Conservation (phyloP, 352 stramenopile genomes). For the Phytophthora boehmeriae region DNA sequence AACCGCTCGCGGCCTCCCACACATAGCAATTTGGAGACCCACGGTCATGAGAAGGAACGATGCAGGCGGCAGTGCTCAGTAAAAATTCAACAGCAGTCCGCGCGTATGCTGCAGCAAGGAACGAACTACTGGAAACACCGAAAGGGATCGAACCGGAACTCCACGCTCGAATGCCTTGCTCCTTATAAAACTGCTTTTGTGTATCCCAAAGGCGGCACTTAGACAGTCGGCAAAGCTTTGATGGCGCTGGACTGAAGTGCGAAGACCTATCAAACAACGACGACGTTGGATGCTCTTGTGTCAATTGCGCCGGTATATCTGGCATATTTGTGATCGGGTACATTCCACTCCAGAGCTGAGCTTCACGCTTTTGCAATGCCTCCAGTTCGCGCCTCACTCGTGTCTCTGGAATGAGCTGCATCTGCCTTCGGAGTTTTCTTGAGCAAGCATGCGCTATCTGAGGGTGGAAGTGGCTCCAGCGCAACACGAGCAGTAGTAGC, state of each 20-base stretch:
- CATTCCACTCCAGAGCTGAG: conserved; percentile 37
- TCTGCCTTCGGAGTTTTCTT: conserved; percentile 58
- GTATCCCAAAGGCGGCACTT: conserved; percentile 69
- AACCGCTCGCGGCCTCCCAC: conserved; percentile 83
- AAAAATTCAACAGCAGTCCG: conserved; percentile 57
- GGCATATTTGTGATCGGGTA: conserved; percentile 12
- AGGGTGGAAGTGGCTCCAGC: conserved; percentile 79
- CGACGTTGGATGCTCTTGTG: conserved; percentile 5
- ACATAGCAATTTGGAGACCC: conserved; percentile 70
- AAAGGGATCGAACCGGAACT: conserved; percentile 76
- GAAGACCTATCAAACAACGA: conserved; percentile 1
- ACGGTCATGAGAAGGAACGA: conserved; percentile 11
- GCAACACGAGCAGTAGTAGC: conserved; percentile 61
- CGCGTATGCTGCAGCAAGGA: conserved; percentile 72
- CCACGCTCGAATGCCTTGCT: conserved; percentile 78
- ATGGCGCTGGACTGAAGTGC: not conserved
- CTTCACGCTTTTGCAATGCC: conserved; percentile 29
- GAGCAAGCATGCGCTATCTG: conserved; percentile 35
- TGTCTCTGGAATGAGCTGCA: conserved; percentile 48
- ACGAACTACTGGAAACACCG: conserved; percentile 81
- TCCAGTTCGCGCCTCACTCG: conserved; percentile 45
- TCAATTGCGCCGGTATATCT: not conserved
- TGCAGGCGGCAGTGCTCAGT: conserved; percentile 20
- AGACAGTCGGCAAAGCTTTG: conserved; percentile 40
- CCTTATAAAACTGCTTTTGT: conserved; percentile 83